phyloP scores from a whole-genome alignment of 768 basidiomycete species.

The Amanita pseudoporphyria region DNA sequence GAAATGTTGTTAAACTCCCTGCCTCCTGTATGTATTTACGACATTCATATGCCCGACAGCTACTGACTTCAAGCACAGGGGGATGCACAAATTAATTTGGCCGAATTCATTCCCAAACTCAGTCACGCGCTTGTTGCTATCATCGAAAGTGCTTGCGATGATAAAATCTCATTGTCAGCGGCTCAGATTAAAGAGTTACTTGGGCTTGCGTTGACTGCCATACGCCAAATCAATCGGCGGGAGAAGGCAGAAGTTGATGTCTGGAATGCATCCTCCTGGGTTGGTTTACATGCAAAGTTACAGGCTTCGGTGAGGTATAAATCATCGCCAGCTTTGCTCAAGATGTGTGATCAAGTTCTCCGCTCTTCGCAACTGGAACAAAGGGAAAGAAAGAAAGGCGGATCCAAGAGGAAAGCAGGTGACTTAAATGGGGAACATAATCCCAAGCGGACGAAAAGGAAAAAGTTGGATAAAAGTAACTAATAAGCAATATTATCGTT shows the following conservation, averaged over 20 bases:
- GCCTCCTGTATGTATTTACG: conserved; percentile 30
- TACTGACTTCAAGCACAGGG: conserved; percentile 14
- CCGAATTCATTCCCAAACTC: conserved; percentile 40
- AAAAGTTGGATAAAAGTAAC: conserved; percentile 15
- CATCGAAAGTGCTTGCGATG: conserved; percentile 38
- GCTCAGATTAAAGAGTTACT: conserved; percentile 72
- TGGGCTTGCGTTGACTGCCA: conserved; percentile 54
- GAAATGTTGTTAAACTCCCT: conserved; percentile 52
- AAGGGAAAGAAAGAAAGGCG: conserved; percentile 9
- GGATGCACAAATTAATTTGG: conserved; percentile 26
- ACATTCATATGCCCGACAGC: neutral
- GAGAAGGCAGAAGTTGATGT: conserved; percentile 23
- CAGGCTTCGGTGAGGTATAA: conserved; percentile 49
- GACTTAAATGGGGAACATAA: neutral
- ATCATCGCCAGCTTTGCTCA: conserved; percentile 48
- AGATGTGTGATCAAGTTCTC: conserved; percentile 56
- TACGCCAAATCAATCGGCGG: conserved; percentile 55
- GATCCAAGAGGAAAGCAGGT: conserved; percentile 17
- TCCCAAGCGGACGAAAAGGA: conserved; percentile 22
- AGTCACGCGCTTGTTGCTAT: conserved; percentile 39
- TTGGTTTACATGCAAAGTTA: conserved; percentile 35
- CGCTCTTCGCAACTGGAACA: conserved; percentile 12
- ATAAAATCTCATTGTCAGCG: conserved; percentile 37
- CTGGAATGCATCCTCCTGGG: conserved; percentile 61
- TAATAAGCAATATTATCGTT: neutral